Base-by-base conservation (phyloP, 169 alveolate genomes). In the Cyclospora cayetanensis region DNA sequence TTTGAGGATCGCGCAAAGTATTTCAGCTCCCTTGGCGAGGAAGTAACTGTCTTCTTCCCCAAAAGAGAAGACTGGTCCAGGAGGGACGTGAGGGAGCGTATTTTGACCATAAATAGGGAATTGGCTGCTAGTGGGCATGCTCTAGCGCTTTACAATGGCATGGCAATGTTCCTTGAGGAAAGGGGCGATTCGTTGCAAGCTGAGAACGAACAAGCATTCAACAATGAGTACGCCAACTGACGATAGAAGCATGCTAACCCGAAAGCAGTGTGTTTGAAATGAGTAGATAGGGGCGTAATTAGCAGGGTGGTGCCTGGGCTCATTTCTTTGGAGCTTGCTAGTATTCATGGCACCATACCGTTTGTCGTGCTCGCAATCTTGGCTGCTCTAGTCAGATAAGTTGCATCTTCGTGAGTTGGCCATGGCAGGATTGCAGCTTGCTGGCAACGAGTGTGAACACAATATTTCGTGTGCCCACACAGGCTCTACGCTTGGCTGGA, bases 1-100 rank as follows among this genome's bases (percentile, higher is more conserved):
- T 93, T 88, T 29, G 89, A 53, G 7, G 94, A 82, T 65, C 90
- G 90, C 42, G 72, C 90, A 50, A 65, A 42, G 66, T 94, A 91
- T 70, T 80, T 93, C 84, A 41, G 88, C 89, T 9, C 96, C 92
- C 46, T 68, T 18, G 93, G 93, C 4, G 93, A 90, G 34, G 82
- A 77, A 52, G 90, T 94, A 31, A 91, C 92, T 9, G 92, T 94
- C 39, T 94, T 93, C 72, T 94, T 94, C 76, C 95, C 96, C 50
- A 93, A 94, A 55, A 80, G 52, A 50, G 84, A 86, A 37, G 90
- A 68, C 31, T 94, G 96, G 96, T 79, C 91, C 83, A 63, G 41
- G 25, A 43, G 63, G 74, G 90, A 27, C 0, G 93, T 92, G 22
- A 95, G 94, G 50, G 92, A 93, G 12, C 60, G 93, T 43, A 85